Conservation (phyloP, 345 rosid genomes). For the Gossypium thurberi region DNA sequence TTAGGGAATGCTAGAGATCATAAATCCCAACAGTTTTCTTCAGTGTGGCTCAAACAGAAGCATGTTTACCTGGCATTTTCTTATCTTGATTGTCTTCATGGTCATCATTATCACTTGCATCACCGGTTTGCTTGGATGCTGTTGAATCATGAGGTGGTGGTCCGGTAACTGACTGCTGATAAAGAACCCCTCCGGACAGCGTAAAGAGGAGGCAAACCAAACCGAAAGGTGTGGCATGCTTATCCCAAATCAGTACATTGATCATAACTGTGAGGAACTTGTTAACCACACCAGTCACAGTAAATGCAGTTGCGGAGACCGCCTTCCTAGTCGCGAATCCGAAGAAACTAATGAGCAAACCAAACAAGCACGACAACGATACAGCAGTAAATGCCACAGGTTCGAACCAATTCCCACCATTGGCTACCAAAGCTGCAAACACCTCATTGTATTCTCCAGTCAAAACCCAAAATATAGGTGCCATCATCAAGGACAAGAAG, state of each 20-base stretch:
- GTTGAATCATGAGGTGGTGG: constrained; percentile 27
- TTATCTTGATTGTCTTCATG: constrained; percentile 37
- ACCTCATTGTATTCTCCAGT: constrained; percentile 75
- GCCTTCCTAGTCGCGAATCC: constrained; percentile 95
- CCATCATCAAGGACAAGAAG: constrained; percentile 75
- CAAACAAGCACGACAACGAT: constrained; percentile 78
- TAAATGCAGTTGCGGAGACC: constrained; percentile 89
- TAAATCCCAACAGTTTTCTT: neutral
- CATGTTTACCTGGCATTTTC: constrained; percentile 30
- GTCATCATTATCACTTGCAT: constrained; percentile 26
- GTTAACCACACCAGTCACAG: constrained; percentile 96
- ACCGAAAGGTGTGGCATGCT: constrained; percentile 87
- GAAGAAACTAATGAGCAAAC: constrained; percentile 85
- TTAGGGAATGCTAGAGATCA: neutral
- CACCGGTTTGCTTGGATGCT: constrained; percentile 28
- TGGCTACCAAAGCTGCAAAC: constrained; percentile 47
- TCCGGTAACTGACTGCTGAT: constrained; percentile 86
- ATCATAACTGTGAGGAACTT: constrained; percentile 91
- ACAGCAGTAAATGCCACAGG: constrained; percentile 57
- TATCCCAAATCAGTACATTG: constrained; percentile 94
- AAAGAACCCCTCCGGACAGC: constrained; percentile 75
- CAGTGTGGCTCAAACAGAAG: constrained; percentile 28
- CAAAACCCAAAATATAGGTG: constrained; percentile 80
- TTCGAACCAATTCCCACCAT: constrained; percentile 51
- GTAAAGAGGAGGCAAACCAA: constrained; percentile 82